Evolutionary conservation across 176 grass and related monocot species (phyloP).

Genomic region (Musa acuminata): DNA sequence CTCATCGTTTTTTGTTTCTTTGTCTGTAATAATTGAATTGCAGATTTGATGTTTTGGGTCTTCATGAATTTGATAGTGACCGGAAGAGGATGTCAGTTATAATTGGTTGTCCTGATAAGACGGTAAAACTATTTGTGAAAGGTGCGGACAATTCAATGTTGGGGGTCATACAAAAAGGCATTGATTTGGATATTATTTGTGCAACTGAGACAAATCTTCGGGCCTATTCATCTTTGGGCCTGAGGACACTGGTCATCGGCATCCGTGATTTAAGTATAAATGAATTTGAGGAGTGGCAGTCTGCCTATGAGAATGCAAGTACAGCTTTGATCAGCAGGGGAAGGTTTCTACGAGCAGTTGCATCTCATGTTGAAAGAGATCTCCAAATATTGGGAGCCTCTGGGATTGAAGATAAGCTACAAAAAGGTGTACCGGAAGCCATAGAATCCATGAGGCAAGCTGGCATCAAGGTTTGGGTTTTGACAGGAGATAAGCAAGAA

Average conservation of each 20-base stretch:
- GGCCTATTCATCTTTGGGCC: constrained; percentile 67
- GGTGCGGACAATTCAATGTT: constrained; percentile 86
- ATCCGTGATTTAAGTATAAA: constrained; percentile 42
- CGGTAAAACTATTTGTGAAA: constrained; percentile 79
- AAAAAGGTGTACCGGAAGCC: constrained; percentile 84
- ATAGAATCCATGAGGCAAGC: constrained; percentile 81
- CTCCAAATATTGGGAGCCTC: constrained; percentile 64
- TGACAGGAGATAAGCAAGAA: constrained; percentile 99
- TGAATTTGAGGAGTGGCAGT: constrained; percentile 89
- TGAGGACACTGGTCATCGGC: constrained; percentile 67
- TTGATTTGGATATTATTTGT: constrained; percentile 43
- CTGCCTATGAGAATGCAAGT: constrained; percentile 70
- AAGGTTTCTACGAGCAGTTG: constrained; percentile 44
- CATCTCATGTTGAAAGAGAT: constrained; percentile 52
- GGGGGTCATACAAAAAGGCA: constrained; percentile 33
- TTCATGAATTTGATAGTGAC: constrained; percentile 94
- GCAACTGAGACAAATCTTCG: constrained; percentile 70
- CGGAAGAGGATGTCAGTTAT: constrained; percentile 96
- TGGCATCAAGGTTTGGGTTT: constrained; percentile 91
- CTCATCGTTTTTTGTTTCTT: background rate
- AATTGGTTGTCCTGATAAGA: constrained; percentile 73
- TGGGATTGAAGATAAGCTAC: constrained; percentile 86
- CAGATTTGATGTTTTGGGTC: constrained; percentile 88
- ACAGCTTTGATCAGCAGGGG: constrained; percentile 62
- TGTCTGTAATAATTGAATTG: constrained; percentile 9